These are phyloP conservation scores for Arthrocladium fulminans DNA, from an alignment of 2,329 filamentous ascomycete genomes.

Conservation along the genomic window DNA sequence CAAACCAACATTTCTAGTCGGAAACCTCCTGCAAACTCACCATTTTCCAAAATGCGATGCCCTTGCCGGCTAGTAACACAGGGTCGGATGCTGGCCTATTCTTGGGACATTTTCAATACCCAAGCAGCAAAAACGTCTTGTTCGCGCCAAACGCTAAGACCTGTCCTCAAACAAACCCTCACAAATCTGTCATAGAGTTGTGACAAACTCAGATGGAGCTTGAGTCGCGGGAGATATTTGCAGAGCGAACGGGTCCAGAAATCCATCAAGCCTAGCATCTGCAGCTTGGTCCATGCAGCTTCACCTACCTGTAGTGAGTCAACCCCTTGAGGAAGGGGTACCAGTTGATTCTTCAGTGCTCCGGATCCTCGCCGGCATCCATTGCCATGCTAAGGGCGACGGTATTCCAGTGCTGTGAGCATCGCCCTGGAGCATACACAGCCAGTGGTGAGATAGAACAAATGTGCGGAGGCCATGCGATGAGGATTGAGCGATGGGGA, in stretches of 20 bases:
- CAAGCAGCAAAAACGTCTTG: background rate
- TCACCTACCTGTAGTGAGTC: no score
- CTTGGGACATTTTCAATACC: background rate
- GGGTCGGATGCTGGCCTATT: background rate
- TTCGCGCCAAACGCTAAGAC: conserved; percentile 3
- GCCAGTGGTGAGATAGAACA: background rate
- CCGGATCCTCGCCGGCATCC: background rate
- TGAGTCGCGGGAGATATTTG: background rate
- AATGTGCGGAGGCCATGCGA: conserved; percentile 2
- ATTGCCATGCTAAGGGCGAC: background rate
- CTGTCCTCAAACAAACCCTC: background rate
- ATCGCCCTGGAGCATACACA: background rate
- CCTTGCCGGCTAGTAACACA: background rate
- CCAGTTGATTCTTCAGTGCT: background rate
- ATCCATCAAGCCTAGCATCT: background rate
- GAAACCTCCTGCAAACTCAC: background rate
- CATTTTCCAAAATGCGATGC: background rate
- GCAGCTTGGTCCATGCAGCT: background rate
- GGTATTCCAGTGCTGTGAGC: background rate
- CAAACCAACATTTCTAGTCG: conserved; percentile 1
- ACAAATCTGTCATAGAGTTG: background rate
- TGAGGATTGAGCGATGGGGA: background rate
- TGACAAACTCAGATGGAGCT: background rate
- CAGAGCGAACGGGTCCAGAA: background rate
- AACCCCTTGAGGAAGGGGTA: no score